phyloP scores from a whole-genome alignment of 805 yeast genomes.

The Isabelozyma gotoi region DNA sequence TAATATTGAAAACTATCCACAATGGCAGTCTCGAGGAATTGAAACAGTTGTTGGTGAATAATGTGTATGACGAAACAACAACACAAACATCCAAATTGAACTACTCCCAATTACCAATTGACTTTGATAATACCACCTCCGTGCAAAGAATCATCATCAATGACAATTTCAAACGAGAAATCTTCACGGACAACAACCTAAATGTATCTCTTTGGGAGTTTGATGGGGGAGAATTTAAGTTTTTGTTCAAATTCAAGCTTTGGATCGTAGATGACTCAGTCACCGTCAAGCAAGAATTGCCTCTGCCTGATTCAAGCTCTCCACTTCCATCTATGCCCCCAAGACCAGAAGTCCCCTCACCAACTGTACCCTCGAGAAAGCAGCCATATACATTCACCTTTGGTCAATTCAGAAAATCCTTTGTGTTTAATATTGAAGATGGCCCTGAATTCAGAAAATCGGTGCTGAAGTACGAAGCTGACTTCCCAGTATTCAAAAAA shows the following conservation, averaged over 20 bases:
- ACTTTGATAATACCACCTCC: constrained; percentile 7
- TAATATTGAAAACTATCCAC: constrained; percentile 31
- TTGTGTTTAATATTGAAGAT: constrained; percentile 37
- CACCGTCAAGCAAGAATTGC: neutral
- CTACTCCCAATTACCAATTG: constrained; percentile 25
- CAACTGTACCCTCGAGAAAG: constrained; percentile 1
- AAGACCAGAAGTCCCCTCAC: constrained; percentile 1
- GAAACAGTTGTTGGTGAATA: constrained; percentile 6
- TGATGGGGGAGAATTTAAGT: constrained; percentile 13
- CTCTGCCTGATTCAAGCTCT: too few relatives aligned
- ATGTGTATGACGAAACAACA: constrained; percentile 3
- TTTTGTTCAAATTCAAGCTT: constrained; percentile 22
- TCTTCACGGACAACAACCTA: constrained; percentile 14
- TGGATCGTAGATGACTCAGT: constrained; percentile 21
- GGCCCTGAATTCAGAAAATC: constrained; percentile 43
- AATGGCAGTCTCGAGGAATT: constrained; percentile 10
- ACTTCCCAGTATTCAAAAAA: constrained; percentile 26
- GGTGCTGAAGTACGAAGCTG: constrained; percentile 29
- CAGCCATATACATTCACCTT: constrained; percentile 2
- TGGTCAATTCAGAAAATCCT: constrained; percentile 26
- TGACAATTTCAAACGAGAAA: constrained; percentile 18
- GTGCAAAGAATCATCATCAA: constrained; percentile 26
- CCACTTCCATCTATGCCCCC: neutral
- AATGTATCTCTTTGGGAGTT: constrained; percentile 27
- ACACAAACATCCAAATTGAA: constrained; percentile 30